Conservation (phyloP, 2,329 filamentous ascomycete genomes). For the Nothomitra cinnamomea region DNA sequence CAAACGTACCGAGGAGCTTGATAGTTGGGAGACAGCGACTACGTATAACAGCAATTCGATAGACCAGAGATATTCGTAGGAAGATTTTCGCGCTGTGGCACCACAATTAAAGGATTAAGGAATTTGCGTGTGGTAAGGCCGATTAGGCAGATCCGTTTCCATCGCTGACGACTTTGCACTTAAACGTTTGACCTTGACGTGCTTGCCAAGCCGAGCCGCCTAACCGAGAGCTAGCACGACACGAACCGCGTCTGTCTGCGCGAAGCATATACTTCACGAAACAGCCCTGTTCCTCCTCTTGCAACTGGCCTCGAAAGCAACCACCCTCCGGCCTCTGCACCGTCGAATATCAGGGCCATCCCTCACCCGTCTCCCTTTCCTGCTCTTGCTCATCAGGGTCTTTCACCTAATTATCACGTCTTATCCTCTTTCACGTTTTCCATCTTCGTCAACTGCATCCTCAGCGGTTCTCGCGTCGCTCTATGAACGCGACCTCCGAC, state of each 20-base stretch:
- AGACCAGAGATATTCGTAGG: too few species aligned
- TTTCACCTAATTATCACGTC: too few species aligned
- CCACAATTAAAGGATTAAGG: too few species aligned
- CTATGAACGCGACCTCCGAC: neutral
- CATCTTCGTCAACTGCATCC: too few species aligned
- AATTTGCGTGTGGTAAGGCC: too few species aligned
- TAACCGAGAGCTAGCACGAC: neutral
- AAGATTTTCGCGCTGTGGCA: too few species aligned
- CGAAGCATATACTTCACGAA: neutral
- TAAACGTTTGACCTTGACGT: neutral
- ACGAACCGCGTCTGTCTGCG: slow-evolving; percentile 1
- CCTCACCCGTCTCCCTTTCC: neutral
- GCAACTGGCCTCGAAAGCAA: neutral
- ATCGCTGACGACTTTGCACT: too few species aligned
- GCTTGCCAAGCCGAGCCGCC: neutral
- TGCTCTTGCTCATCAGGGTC: neutral
- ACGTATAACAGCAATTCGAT: too few species aligned
- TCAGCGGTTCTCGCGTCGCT: neutral
- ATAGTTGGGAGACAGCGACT: too few species aligned
- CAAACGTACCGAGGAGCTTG: neutral
- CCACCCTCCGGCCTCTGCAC: neutral
- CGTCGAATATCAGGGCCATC: neutral
- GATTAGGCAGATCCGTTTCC: too few species aligned
- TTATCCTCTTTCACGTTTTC: too few species aligned
- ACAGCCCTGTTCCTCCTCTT: neutral